Evolutionary conservation across 2,329 filamentous ascomycete genomes (phyloP), one percentile per base, ranked within the genome.

Genomic region (Ascochyta clinopodiicola): DNA sequence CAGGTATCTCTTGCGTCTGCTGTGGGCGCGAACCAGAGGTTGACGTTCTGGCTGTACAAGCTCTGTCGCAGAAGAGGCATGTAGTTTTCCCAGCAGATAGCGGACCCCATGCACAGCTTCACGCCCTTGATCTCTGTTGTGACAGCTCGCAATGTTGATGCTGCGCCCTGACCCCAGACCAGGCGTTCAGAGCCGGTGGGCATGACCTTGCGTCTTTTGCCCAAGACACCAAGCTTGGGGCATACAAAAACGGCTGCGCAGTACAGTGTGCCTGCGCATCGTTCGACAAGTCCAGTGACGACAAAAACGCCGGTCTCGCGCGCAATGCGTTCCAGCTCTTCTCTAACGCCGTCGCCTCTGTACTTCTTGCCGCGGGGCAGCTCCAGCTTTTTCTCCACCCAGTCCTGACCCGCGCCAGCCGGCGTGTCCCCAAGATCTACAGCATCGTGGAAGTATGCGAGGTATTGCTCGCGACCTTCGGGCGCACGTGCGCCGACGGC

Each of bases 11-110:
- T 83, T 19, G 82, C 85, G 77, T 97, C 94, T 1, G 93, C 93
- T 0, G 93, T 97, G 0, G 94, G 94, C 0, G 93, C 92, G 2
- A 97, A 85, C 76, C 94, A 97, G 12, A 97, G 78, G 73, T 96
- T 96, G 68, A 97, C 87, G 70, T 96, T 96, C 75, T 97, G 94
- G 2, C 86, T 84, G 75, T 97, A 98, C 34, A 97, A 81, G 15
- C 86, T 84, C 72, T 96, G 90, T 17, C 94, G 85, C 7, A 97
- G 81, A 17, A 97, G 79, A 0, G 93, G 93, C 92, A 96, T 97
- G 78, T 94, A 96, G 75, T 91, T 96, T 75, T 98, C 93, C 93
- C 93, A 97, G 80, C 93, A 96, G 63, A 98, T 96, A 3, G 92
- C 94, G 3, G 90, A 87, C 0, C 89, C 93, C 56, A 97, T 84